Conservation (phyloP, 352 stramenopile species). For the Pythium sp. region DNA sequence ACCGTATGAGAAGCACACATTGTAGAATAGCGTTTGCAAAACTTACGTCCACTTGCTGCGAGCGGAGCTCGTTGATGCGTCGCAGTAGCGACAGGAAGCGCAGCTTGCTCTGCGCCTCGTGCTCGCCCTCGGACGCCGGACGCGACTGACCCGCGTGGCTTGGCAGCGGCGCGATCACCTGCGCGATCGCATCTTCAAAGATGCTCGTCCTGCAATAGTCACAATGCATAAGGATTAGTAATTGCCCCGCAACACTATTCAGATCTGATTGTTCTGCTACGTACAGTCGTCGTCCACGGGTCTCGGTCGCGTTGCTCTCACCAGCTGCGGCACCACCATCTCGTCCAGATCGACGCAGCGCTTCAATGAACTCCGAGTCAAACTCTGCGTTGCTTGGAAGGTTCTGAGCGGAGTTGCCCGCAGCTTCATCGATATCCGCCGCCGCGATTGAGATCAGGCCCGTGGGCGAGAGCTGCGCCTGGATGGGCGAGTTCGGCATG, state of each 20-base stretch:
- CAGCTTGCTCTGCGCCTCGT: conserved; percentile 51
- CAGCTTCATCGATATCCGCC: conserved; percentile 76
- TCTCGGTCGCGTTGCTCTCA: background rate
- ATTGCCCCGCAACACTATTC: background rate
- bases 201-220: conserved; percentile 8
- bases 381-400: conserved; percentile 36
- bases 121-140: conserved; percentile 16
- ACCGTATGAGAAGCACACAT: background rate
- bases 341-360: conserved; percentile 35
- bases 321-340: background rate
- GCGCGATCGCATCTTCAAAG: conserved; percentile 19
- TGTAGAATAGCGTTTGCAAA: conserved; percentile 2
- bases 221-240: background rate
- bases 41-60: conserved; percentile 67
- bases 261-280: background rate
- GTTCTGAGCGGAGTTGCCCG: conserved; percentile 26
- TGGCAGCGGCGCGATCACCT: conserved; percentile 28
- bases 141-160: conserved; percentile 7
- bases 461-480: conserved; percentile 62
- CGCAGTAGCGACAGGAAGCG: conserved; percentile 75
- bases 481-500: conserved; percentile 40
- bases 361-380: conserved; percentile 62
- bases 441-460: conserved; percentile 83
- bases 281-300: conserved; percentile 9
- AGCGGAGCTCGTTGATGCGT: conserved; percentile 82